Evolutionary conservation across 1,284 basidiomycete genomes (phyloP), one percentile per base, ranked within the genome.

Genomic region (Jaminaea rosea): DNA sequence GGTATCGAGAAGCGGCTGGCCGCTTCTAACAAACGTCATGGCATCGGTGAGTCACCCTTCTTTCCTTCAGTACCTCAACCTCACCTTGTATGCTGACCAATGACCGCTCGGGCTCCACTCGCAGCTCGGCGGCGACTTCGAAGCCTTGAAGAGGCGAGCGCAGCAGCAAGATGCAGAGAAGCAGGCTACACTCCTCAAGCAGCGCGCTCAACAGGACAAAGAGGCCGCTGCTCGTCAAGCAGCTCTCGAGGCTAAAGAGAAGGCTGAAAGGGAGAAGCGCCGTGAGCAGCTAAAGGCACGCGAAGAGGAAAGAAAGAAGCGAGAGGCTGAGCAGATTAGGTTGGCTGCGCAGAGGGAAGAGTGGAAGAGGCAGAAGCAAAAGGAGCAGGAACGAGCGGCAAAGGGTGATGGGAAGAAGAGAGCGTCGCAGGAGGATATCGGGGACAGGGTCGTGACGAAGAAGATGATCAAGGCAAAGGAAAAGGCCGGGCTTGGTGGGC

Each of bases 391-490:
- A 23, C 19, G 24, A 24, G 39, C 39, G 19, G 39, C 17, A 42
- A 42, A 42, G 39, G 5, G n/a, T 17, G 26, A 19, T 19, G 17
- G 21, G 13, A 47, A 9, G 26, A 47, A 47, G 27, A 17, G 29
- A n/a, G 29, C 21, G 27, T 24, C 28, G n/a, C 17, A 31, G 46
- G 34, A 47, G 46, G 24, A 21, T 45, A 32, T 52, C 50, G 9
- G 45, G 36, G 9, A n/a, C n/a, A n/a, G n/a, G n/a, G 27, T 47
- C 23, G 29, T 32, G 27, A 41, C 28, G n/a, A 34, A 31, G 46
- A 47, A 47, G 46, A 42, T 42, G 50, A 32, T 52, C 50, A 13
- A 37, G 36, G 9, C 26, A 37, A 23, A 39, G 44, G 36, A 52
- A 47, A 39, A 44, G 50, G 26, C 47, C 34, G 6, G 48, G 26